phyloP scores from a whole-genome alignment of 306 rosid genomes.

The Cucumis cinereus region DNA sequence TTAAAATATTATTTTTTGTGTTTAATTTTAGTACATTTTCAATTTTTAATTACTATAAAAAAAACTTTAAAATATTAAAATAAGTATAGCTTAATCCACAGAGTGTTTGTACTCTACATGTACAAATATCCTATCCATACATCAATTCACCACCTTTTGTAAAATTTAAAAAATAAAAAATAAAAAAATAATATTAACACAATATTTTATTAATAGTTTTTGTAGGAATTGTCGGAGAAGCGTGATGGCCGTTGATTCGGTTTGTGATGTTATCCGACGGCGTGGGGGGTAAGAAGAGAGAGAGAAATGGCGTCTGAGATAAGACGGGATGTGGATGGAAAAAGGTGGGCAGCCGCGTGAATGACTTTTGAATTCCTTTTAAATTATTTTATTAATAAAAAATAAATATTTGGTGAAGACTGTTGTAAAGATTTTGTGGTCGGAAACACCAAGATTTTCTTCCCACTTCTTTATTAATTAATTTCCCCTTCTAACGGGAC shows the following conservation, averaged over 20 bases:
- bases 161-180: no score
- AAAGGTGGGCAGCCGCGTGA: conserved; percentile 6
- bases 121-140: no score
- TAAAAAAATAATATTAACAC: no score
- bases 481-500: not conserved
- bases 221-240: not conserved
- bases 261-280: not conserved
- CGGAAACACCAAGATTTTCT: conserved; percentile 41
- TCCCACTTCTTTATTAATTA: conserved; percentile 1
- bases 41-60: no score
- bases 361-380: not conserved
- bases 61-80: no score
- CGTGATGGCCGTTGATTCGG: not conserved
- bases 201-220: no score
- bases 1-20: no score
- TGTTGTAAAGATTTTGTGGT: conserved; percentile 51
- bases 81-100: no score
- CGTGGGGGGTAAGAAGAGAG: not conserved
- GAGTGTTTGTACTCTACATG: no score
- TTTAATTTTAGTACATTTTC: no score
- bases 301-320: conserved; percentile 11
- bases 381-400: not conserved
- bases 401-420: not conserved
- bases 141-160: no score
- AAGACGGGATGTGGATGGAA: not conserved